Evolutionary conservation across 225 moss, liverwort and hornwort genomes (phyloP).

Genomic region (Marchantia paleacea): DNA sequence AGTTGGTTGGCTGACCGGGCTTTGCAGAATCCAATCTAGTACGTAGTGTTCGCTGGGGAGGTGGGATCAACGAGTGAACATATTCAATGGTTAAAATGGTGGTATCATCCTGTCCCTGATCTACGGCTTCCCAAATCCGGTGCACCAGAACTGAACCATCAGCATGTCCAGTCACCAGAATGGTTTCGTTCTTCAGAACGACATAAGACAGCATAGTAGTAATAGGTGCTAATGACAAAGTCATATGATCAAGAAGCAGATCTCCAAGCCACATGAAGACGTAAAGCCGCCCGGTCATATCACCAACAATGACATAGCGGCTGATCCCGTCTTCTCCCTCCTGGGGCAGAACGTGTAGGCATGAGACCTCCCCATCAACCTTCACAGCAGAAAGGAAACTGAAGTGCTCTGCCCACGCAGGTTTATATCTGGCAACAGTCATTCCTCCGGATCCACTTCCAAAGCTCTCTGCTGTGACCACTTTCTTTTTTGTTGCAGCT

Average conservation of each 20-base stretch:
- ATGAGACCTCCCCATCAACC: conserved; percentile 79
- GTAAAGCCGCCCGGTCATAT: conserved; percentile 67
- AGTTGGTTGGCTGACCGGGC: not conserved
- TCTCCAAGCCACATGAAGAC: conserved; percentile 82
- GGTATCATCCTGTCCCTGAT: conserved; percentile 58
- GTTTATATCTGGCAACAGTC: conserved; percentile 79
- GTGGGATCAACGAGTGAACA: conserved; percentile 51
- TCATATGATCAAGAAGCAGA: conserved; percentile 64
- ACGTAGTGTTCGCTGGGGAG: conserved; percentile 29
- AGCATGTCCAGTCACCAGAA: conserved; percentile 78
- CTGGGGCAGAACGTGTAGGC: conserved; percentile 72
- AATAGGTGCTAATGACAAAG: conserved; percentile 65
- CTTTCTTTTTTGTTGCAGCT: not conserved
- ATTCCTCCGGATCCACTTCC: conserved; percentile 43
- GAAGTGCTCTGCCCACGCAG: conserved; percentile 91
- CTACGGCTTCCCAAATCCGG: conserved; percentile 59
- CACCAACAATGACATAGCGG: conserved; percentile 85
- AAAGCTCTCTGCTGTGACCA: not conserved
- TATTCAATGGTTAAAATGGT: conserved; percentile 56
- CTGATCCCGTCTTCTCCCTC: conserved; percentile 71
- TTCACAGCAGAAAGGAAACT: conserved; percentile 91
- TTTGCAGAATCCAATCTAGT: conserved; percentile 33
- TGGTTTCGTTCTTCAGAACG: conserved; percentile 72
- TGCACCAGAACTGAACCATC: conserved; percentile 89
- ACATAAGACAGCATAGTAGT: conserved; percentile 88